Evolutionary conservation across 2,329 filamentous ascomycete species (phyloP).

Genomic region (Epichloe gansuensis): DNA sequence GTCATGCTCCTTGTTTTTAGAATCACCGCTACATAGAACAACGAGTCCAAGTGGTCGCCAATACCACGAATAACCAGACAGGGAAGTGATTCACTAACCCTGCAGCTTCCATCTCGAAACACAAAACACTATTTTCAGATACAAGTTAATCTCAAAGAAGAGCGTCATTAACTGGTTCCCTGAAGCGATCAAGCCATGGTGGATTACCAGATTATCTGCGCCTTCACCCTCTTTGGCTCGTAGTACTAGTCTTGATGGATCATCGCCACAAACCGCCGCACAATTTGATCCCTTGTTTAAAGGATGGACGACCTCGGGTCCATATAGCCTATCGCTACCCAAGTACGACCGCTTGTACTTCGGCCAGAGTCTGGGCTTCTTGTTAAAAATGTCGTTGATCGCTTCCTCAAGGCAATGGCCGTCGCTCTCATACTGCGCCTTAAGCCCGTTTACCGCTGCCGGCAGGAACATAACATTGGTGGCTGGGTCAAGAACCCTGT

Average conservation of each 20-base stretch:
- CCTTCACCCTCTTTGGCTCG: slow-evolving; percentile 1
- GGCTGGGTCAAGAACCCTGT: no score
- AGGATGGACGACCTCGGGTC: not conserved
- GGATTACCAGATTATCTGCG: slow-evolving; percentile 2
- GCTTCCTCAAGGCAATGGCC: no score
- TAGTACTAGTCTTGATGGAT: not conserved
- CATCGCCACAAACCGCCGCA: slow-evolving; percentile 1
- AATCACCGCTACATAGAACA: no score
- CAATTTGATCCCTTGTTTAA: slow-evolving; percentile 7
- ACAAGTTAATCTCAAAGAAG: slow-evolving; percentile 14
- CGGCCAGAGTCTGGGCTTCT: not conserved
- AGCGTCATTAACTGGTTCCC: slow-evolving; percentile 10
- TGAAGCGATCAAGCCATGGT: not conserved
- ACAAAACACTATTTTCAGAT: slow-evolving; percentile 8
- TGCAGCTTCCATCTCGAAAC: slow-evolving; percentile 9
- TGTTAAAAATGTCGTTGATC: no score
- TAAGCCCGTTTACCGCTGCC: no score
- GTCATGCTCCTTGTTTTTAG: no score
- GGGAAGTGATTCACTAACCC: slow-evolving; percentile 10
- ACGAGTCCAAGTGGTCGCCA: slow-evolving; percentile 22
- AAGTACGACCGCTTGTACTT: not conserved
- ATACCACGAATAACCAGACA: slow-evolving; percentile 21
- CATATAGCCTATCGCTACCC: slow-evolving; percentile 2
- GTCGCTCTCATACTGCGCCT: no score
- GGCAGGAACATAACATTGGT: no score